These are phyloP conservation scores for Cnidoscolus chayamansa DNA, from an alignment of 441 rosid genomes.

Conservation along the genomic window DNA sequence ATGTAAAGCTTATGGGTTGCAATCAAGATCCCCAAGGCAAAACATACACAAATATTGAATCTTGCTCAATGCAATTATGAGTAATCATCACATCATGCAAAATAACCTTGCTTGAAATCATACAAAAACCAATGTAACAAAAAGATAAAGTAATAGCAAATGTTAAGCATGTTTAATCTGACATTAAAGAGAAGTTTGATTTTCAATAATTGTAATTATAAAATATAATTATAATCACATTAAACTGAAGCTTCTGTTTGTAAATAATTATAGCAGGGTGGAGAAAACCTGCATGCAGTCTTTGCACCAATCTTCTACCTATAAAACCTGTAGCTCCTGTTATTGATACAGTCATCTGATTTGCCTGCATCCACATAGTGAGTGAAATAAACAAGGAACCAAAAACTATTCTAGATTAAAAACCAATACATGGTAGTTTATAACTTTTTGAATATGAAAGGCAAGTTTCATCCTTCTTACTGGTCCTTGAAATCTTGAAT, in stretches of 20 bases:
- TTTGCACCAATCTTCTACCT: constrained; percentile 80
- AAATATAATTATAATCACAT: neutral
- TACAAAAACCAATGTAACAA: neutral
- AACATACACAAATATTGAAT: too few species aligned
- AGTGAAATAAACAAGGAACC: constrained; percentile 21
- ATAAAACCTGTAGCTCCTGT: constrained; percentile 96
- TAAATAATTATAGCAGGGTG: constrained; percentile 8
- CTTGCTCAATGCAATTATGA: neutral
- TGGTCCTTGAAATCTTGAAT: neutral
- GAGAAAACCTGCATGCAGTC: constrained; percentile 63
- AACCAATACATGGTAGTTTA: neutral
- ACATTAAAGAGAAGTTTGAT: too few species aligned
- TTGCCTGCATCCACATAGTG: constrained; percentile 37
- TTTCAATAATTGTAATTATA: neutral
- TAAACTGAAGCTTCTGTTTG: neutral
- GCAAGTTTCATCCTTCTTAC: neutral
- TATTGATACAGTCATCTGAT: constrained; percentile 71
- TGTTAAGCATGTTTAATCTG: too few species aligned
- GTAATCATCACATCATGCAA: neutral
- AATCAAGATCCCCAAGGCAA: neutral
- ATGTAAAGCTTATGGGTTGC: neutral
- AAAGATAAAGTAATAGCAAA: too few species aligned
- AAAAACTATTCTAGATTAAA: constrained; percentile 3
- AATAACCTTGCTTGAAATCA: neutral
- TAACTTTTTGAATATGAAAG: neutral